phyloP scores from a whole-genome alignment of 805 yeast genomes.

The Candida silvatica region DNA sequence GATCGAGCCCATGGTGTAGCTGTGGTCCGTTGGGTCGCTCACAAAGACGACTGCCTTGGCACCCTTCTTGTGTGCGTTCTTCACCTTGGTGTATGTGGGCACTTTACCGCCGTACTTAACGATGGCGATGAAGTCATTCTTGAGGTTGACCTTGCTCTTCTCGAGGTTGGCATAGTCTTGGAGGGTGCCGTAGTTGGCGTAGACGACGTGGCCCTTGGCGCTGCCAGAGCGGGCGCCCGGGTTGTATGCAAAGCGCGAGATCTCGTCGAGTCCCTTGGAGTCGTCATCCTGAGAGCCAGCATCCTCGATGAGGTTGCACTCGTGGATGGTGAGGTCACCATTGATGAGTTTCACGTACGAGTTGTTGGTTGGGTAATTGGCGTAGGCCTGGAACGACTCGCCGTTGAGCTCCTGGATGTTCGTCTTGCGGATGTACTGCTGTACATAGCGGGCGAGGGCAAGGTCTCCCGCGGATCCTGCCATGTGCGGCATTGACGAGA shows the following conservation, averaged over 20 bases:
- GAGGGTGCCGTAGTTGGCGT: conserved; percentile 57
- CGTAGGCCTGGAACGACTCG: conserved; percentile 40
- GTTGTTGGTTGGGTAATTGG: conserved; percentile 53
- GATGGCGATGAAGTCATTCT: conserved; percentile 43
- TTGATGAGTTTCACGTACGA: conserved; percentile 20
- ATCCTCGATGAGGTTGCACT: conserved; percentile 16
- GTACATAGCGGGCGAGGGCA: conserved; percentile 59
- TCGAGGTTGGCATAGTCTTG: conserved; percentile 41
- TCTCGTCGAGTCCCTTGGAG: conserved; percentile 13
- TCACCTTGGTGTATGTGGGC: conserved; percentile 43
- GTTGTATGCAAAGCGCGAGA: conserved; percentile 47
- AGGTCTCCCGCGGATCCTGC: conserved; percentile 86
- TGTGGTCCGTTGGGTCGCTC: conserved; percentile 28
- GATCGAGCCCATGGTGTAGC: conserved; percentile 34
- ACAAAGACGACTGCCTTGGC: conserved; percentile 66
- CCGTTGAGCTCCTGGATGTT: conserved; percentile 47
- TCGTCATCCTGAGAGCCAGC: conserved; percentile 5
- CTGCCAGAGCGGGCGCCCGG: conserved; percentile 60
- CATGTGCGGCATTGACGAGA: conserved; percentile 76
- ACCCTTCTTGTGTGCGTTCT: conserved; percentile 46
- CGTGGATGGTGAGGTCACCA: conserved; percentile 9
- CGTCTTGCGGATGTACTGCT: conserved; percentile 47
- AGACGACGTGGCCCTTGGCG: conserved; percentile 44
- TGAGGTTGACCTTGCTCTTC: conserved; percentile 28
- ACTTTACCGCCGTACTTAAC: conserved; percentile 45